Conservation (phyloP, 352 stramenopile species). For the Globisporangium splendens region DNA sequence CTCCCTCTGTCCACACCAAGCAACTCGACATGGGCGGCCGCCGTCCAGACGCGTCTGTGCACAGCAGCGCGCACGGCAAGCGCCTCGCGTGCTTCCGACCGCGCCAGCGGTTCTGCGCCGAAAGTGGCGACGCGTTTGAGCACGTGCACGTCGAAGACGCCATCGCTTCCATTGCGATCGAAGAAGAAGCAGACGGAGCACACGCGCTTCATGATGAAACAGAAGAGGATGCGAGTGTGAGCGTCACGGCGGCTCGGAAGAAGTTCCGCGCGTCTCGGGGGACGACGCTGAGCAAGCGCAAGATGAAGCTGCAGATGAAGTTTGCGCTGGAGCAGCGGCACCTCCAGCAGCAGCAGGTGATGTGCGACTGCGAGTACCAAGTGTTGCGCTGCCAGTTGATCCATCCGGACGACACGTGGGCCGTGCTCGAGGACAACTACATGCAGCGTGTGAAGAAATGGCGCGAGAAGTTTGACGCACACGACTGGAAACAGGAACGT, state of each 20-base stretch:
- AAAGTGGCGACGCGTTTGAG: constrained; percentile 8
- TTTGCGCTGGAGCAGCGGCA: constrained; percentile 8
- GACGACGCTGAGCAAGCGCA: constrained; percentile 2
- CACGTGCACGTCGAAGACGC: constrained; percentile 10
- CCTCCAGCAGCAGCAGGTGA: constrained; percentile 19
- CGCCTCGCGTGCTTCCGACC: constrained; percentile 65
- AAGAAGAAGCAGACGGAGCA: background rate
- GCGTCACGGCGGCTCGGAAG: background rate
- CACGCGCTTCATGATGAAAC: too few relatives aligned
- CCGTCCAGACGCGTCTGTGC: background rate
- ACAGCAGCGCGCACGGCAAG: constrained; percentile 27
- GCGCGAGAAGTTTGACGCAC: constrained; percentile 47
- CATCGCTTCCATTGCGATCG: background rate
- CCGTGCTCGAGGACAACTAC: constrained; percentile 29
- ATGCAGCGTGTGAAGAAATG: constrained; percentile 39
- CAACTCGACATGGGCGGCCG: background rate
- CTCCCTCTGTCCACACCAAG: background rate
- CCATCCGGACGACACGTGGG: constrained; percentile 14
- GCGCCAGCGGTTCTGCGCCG: constrained; percentile 38
- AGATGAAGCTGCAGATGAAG: constrained; percentile 4
- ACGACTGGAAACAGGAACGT: constrained; percentile 48
- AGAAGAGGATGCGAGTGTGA: background rate
- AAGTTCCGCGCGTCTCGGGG: background rate
- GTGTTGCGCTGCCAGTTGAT: constrained; percentile 39
- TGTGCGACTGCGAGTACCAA: constrained; percentile 42